Conservation (phyloP, 495 filamentous ascomycete species). For the Daldinia loculata region DNA sequence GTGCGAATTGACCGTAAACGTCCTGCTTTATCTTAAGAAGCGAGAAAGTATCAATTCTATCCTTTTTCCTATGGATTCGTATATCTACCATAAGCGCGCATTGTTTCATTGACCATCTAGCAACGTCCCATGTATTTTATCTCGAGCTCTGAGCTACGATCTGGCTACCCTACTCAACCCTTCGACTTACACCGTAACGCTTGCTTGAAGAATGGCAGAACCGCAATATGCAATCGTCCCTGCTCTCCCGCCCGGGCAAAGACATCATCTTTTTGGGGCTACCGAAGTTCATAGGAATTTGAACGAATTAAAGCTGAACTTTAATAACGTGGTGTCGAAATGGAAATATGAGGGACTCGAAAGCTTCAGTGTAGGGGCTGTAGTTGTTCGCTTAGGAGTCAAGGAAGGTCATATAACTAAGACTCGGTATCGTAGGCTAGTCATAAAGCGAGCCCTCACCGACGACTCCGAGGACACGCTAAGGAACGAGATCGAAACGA, state of each 20-base stretch:
- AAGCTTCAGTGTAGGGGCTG: background rate
- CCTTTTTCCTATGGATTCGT: background rate
- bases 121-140: background rate
- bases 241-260: background rate
- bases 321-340: background rate
- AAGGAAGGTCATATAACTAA: background rate
- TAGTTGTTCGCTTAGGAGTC: background rate
- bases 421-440: conserved; percentile 7
- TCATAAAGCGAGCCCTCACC: conserved; percentile 3
- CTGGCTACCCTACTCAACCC: background rate
- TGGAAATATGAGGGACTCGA: background rate
- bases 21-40: background rate
- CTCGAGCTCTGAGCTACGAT: background rate
- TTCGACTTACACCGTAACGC: background rate
- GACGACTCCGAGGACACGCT: background rate
- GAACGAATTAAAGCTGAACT: background rate
- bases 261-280: accelerated
- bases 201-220: background rate
- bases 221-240: background rate
- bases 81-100: background rate
- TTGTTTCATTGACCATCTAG: background rate
- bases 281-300: background rate
- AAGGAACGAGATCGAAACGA: conserved; percentile 2
- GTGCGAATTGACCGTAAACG: background rate
- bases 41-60: background rate